Evolutionary conservation across 2,329 filamentous ascomycete genomes (phyloP).

Genomic region (Trichoderma pleuroti): DNA sequence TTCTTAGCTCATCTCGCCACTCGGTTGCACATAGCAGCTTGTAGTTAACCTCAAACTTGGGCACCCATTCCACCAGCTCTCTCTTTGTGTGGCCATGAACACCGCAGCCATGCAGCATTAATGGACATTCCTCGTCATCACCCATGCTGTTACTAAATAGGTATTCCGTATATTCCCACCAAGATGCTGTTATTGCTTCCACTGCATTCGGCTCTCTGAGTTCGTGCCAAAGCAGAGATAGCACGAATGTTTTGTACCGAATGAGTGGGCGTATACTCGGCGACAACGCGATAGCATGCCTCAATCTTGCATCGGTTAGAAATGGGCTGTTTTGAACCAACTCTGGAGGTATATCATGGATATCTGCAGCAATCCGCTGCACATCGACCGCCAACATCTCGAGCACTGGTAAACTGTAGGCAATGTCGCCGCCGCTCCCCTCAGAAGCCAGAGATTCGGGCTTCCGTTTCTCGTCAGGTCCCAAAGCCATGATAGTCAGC

Average conservation of each 20-base stretch:
- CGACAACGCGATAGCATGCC: background rate
- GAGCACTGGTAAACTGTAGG: background rate
- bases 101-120: background rate
- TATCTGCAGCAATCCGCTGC: background rate
- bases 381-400: constrained; percentile 7
- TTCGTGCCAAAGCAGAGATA: constrained; percentile 4
- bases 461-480: background rate
- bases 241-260: background rate
- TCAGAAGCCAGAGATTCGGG: background rate
- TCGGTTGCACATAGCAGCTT: background rate
- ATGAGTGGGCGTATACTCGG: background rate
- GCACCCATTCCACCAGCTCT: background rate
- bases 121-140: background rate
- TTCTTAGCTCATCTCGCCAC: background rate
- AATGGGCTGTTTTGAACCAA: background rate
- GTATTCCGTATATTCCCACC: constrained; percentile 5
- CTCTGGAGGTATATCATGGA: background rate
- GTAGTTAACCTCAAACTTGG: background rate
- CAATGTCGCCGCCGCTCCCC: background rate
- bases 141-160: background rate
- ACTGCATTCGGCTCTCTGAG: background rate
- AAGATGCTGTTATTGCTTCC: background rate
- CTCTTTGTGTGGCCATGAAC: background rate
- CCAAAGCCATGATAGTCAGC: background rate
- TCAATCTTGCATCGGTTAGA: background rate